Conservation (phyloP, 805 yeast genomes). For the Hanseniaspora lachancei region DNA sequence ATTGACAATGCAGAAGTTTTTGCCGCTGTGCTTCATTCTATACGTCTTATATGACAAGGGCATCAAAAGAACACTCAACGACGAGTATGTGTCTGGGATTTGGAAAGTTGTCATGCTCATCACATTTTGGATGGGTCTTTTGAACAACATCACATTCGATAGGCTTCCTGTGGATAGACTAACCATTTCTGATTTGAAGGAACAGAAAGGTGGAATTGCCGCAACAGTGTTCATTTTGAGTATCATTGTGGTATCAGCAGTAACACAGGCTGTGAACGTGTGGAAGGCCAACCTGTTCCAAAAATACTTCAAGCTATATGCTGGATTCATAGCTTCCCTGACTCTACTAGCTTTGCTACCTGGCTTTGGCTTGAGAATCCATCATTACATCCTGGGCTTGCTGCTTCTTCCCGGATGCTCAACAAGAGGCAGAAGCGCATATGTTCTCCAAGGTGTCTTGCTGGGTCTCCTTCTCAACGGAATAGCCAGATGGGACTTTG, state of each 20-base stretch:
- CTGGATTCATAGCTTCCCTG: constrained; percentile 32
- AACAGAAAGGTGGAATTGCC: constrained; percentile 62
- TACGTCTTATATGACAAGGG: constrained; percentile 56
- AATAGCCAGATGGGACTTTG: constrained; percentile 84
- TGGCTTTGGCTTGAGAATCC: constrained; percentile 60
- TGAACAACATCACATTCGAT: constrained; percentile 81
- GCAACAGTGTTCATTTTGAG: constrained; percentile 44
- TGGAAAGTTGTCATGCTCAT: constrained; percentile 52
- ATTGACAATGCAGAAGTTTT: constrained; percentile 54
- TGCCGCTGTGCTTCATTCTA: constrained; percentile 62
- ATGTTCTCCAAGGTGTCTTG: constrained; percentile 70
- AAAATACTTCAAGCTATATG: constrained; percentile 45
- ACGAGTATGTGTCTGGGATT: constrained; percentile 33
- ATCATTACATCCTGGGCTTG: constrained; percentile 71
- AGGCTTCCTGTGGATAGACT: constrained; percentile 77
- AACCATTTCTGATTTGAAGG: constrained; percentile 53
- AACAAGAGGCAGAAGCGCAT: constrained; percentile 56
- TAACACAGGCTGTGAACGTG: constrained; percentile 61
- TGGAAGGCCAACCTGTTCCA: constrained; percentile 67
- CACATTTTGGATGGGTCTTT: constrained; percentile 67
- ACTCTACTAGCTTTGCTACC: constrained; percentile 32
- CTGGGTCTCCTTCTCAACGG: constrained; percentile 76
- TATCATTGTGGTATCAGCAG: constrained; percentile 40
- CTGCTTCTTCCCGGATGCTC: constrained; percentile 72
- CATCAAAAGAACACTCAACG: constrained; percentile 33